Evolutionary conservation across 805 yeast species (phyloP).

Genomic region (Candida oleophila): DNA sequence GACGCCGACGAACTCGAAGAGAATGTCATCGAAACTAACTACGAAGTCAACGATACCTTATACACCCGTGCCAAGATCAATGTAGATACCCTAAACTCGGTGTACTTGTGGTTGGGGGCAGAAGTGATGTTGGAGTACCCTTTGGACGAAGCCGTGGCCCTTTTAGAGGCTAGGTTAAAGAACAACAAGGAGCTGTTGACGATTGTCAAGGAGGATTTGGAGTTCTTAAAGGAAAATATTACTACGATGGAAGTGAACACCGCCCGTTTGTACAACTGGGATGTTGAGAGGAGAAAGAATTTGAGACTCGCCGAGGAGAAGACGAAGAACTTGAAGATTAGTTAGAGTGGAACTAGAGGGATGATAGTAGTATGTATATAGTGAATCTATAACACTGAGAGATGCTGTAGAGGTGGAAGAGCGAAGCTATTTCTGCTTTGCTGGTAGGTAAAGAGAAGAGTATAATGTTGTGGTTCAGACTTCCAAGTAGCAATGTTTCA

Average conservation of each 20-base stretch:
- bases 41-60: constrained; percentile 90
- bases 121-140: constrained; percentile 97
- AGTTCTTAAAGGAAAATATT: constrained; percentile 80
- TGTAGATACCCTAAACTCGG: constrained; percentile 53
- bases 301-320: constrained; percentile 40
- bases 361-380: neutral
- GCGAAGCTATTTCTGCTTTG: too few relatives aligned
- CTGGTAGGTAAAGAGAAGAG: too few relatives aligned
- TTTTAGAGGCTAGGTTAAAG: constrained; percentile 60
- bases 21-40: constrained; percentile 60
- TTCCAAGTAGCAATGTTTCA: too few relatives aligned
- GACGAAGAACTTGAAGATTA: constrained; percentile 23
- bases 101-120: constrained; percentile 95
- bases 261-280: constrained; percentile 89
- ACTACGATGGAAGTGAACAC: constrained; percentile 98
- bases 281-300: constrained; percentile 69
- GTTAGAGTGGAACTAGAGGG: neutral
- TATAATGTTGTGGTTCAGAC: too few relatives aligned
- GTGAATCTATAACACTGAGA: too few relatives aligned
- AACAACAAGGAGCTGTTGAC: constrained; percentile 60
- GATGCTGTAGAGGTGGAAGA: too few relatives aligned
- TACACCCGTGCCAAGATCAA: constrained; percentile 79
- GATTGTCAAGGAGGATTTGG: constrained; percentile 78
- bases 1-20: constrained; percentile 24
- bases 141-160: constrained; percentile 76